These are phyloP conservation scores for Echinosophora koreensis DNA, from an alignment of 306 rosid genomes.

Conservation along the genomic window DNA sequence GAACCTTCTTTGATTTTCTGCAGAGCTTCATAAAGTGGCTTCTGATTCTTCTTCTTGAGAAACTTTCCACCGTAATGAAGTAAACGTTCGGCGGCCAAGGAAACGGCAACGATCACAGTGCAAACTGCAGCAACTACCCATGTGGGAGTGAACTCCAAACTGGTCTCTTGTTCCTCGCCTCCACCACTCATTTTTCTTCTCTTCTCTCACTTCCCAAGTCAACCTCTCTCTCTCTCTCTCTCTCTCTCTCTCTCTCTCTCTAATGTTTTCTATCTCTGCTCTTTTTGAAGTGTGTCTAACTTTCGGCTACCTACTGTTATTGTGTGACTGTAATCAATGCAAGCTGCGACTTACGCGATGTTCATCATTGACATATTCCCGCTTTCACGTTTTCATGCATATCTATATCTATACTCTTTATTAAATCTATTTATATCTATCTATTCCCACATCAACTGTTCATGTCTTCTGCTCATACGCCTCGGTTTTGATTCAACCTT, in stretches of 20 bases:
- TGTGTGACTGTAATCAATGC: too few species aligned
- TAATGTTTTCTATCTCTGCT: too few species aligned
- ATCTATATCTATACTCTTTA: too few species aligned
- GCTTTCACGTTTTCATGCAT: too few species aligned
- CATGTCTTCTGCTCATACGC: too few species aligned
- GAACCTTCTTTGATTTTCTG: conserved; percentile 80
- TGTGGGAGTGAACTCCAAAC: conserved; percentile 79
- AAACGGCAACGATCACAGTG: conserved; percentile 68
- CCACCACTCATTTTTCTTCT: conserved; percentile 57
- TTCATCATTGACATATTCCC: too few species aligned
- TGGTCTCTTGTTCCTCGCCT: conserved; percentile 49
- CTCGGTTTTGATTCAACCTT: too few species aligned
- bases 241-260: background rate
- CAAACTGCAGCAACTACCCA: conserved; percentile 87
- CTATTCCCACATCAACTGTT: too few species aligned
- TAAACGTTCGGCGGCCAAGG: conserved; percentile 66
- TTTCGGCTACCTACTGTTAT: too few species aligned
- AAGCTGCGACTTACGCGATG: too few species aligned
- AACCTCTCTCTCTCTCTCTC: background rate
- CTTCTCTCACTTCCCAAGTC: background rate
- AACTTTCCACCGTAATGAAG: conserved; percentile 66
- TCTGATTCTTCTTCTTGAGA: conserved; percentile 72
- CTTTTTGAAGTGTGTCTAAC: too few species aligned
- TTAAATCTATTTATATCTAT: too few species aligned
- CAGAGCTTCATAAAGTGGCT: conserved; percentile 78